Conservation (phyloP, 2,329 filamentous ascomycete species). For the Tolypocladium ovalisporum region DNA sequence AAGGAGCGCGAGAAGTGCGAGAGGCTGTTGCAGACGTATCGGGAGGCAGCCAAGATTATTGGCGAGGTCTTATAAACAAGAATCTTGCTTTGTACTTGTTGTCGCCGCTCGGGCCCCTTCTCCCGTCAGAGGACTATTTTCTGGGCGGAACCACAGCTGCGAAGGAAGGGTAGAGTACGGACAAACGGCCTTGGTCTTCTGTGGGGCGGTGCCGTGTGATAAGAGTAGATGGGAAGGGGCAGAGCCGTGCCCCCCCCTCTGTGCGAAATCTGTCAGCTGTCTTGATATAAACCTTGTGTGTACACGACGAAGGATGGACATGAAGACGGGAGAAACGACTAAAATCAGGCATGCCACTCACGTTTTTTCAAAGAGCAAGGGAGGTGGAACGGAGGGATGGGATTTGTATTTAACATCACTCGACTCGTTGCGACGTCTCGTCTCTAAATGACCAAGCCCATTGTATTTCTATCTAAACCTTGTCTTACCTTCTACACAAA, state of each 20-base stretch:
- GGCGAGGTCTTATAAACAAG: constrained; percentile 71
- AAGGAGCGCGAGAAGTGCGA: constrained; percentile 98
- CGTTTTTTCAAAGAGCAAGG: not conserved
- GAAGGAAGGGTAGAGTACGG: not conserved
- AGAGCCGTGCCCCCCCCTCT: not conserved
- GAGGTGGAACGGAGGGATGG: not conserved
- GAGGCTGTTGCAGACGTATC: constrained; percentile 87
- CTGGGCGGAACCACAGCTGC: not conserved
- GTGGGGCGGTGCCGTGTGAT: not conserved
- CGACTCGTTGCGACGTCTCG: constrained; percentile 5
- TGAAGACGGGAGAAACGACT: not conserved
- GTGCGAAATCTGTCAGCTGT: not conserved
- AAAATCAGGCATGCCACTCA: not conserved
- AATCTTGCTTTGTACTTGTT: not conserved
- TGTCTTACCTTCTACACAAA: not conserved
- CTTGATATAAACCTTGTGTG: not conserved
- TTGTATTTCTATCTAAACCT: not conserved
- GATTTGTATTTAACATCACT: constrained; percentile 5
- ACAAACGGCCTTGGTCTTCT: not conserved
- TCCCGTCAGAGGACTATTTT: not conserved
- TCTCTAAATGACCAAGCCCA: not conserved
- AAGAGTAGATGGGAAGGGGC: not conserved
- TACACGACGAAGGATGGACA: not conserved
- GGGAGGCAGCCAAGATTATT: constrained; percentile 95
- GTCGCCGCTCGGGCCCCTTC: not conserved